Evolutionary conservation across 768 basidiomycete species (phyloP).

Genomic region (Psilocybe sp.): DNA sequence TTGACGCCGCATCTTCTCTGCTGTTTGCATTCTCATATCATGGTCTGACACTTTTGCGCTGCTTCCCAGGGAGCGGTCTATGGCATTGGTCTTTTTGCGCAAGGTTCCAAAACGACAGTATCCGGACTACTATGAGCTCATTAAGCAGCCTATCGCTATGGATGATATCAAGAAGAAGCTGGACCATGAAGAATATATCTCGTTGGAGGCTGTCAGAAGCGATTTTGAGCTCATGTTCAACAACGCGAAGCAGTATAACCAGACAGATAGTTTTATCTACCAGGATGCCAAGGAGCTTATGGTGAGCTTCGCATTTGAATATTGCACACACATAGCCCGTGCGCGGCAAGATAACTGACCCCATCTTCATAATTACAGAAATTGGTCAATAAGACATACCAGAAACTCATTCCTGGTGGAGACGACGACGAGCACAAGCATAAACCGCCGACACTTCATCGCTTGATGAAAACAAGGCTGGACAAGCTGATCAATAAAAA

Average conservation of each 20-base stretch:
- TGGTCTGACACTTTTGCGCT: constrained; percentile 9
- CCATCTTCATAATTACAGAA: constrained; percentile 31
- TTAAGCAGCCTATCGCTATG: constrained; percentile 79
- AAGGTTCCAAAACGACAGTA: constrained; percentile 71
- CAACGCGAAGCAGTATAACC: constrained; percentile 82
- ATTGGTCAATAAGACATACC: constrained; percentile 47
- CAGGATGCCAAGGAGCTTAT: constrained; percentile 79
- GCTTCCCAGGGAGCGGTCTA: constrained; percentile 54
- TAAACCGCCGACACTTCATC: constrained; percentile 62
- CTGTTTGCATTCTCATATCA: constrained; percentile 23
- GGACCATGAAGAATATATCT: constrained; percentile 54
- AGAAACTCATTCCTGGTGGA: constrained; percentile 36
- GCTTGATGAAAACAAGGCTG: constrained; percentile 64
- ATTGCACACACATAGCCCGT: background rate
- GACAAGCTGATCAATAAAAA: constrained; percentile 73
- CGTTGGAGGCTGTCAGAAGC: constrained; percentile 62
- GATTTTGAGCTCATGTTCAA: constrained; percentile 78
- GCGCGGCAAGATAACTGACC: constrained; percentile 2
- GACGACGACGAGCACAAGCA: constrained; percentile 38
- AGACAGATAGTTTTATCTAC: constrained; percentile 76
- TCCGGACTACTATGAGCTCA: constrained; percentile 84
- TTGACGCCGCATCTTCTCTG: constrained; percentile 15
- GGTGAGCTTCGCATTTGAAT: constrained; percentile 40
- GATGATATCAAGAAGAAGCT: constrained; percentile 86
- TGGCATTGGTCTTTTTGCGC: constrained; percentile 65